Evolutionary conservation across 495 filamentous ascomycete genomes (phyloP).

Genomic region (Penicillium malachiteum): DNA sequence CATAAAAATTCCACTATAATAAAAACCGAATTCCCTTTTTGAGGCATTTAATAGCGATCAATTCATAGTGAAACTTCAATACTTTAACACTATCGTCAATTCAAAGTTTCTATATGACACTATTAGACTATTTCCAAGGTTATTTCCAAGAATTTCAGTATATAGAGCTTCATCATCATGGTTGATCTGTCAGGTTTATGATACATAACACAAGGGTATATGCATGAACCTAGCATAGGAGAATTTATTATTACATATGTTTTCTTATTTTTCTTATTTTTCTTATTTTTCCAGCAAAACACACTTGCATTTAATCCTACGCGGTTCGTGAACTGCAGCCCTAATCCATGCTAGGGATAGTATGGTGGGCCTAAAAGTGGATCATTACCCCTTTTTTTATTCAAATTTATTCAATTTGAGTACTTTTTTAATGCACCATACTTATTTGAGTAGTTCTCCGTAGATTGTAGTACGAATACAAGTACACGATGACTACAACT

Average conservation of each 20-base stretch:
- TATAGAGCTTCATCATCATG: no score
- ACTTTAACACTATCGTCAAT: no score
- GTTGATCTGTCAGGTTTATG: no score
- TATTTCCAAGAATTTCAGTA: no score
- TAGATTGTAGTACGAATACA: neutral
- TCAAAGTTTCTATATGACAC: no score
- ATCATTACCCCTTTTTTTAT: constrained; percentile 11
- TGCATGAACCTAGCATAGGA: neutral
- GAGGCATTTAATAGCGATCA: neutral
- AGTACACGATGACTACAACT: neutral
- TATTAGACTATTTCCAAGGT: no score
- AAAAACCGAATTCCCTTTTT: neutral
- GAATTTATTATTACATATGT: neutral
- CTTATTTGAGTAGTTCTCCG: neutral
- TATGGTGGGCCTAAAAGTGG: constrained; percentile 3
- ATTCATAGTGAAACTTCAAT: neutral
- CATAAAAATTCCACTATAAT: no score
- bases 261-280: neutral
- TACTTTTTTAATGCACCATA: neutral
- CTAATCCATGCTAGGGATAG: constrained; percentile 11
- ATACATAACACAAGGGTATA: no score
- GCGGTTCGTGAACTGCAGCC: constrained; percentile 19
- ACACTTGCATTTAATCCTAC: neutral
- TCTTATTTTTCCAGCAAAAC: neutral
- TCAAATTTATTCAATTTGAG: neutral